Percentiles rank a stretch among this genome's conserved stretches.
Conservation (phyloP, 805 yeast species). For the Lachancea kluyveri region DNA sequence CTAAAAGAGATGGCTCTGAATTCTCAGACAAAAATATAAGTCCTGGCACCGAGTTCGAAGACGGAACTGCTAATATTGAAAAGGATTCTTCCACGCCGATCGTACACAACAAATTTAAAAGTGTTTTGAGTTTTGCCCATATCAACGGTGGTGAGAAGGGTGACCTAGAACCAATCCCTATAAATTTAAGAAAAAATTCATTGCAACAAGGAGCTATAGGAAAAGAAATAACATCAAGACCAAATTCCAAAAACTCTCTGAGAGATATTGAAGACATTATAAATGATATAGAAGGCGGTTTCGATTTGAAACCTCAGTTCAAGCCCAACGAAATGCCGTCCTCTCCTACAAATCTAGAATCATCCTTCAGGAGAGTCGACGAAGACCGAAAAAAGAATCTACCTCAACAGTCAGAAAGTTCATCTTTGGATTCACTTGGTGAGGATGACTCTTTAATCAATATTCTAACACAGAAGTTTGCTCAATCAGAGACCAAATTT, state of each 20-base stretch:
- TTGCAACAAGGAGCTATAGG: slow-evolving; percentile 2
- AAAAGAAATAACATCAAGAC: not conserved
- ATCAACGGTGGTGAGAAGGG: slow-evolving; percentile 10
- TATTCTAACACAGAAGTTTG: slow-evolving; percentile 20
- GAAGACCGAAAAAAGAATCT: not conserved
- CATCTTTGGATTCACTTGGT: slow-evolving; percentile 9
- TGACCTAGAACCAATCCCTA: not conserved
- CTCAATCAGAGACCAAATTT: slow-evolving; percentile 5
- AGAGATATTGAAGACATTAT: slow-evolving; percentile 29
- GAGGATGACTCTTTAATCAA: slow-evolving; percentile 26
- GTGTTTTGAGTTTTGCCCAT: slow-evolving; percentile 22
- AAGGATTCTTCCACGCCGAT: slow-evolving; percentile 28
- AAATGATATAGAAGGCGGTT: slow-evolving; percentile 22
- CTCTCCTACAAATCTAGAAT: slow-evolving; percentile 15
- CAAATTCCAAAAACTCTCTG: slow-evolving; percentile 7
- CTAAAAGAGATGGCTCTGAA: slow-evolving; percentile 11
- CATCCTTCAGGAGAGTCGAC: not conserved
- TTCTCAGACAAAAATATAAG: slow-evolving; percentile 2
- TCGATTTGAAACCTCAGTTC: slow-evolving; percentile 9
- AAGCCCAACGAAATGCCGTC: slow-evolving; percentile 22
- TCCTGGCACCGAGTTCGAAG: slow-evolving; percentile 4
- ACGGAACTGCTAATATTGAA: slow-evolving; percentile 4
- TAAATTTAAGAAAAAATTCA: slow-evolving; percentile 2
- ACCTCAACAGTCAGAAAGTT: slow-evolving; percentile 3
- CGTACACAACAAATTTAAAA: slow-evolving; percentile 21